These are phyloP conservation scores for Paramecium pentaurelia DNA, from an alignment of 73 alveolate genomes.

Conservation along the genomic window DNA sequence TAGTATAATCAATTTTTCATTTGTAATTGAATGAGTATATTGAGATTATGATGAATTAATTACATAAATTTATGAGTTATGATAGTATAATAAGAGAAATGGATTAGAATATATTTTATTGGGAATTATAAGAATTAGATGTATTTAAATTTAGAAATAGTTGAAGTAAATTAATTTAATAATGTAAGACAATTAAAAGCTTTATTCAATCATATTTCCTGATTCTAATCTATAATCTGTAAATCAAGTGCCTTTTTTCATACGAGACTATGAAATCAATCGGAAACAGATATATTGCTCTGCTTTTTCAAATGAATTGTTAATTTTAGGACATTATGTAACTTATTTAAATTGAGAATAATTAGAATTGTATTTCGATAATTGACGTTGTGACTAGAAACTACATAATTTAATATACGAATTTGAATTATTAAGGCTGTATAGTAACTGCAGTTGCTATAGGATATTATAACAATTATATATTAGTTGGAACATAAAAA, in stretches of 20 bases:
- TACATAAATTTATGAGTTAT: no score
- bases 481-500: background rate
- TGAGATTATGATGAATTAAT: background rate
- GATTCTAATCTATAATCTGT: background rate
- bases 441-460: constrained; percentile 1
- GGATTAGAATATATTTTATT: background rate
- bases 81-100: background rate
- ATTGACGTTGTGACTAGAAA: background rate
- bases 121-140: background rate
- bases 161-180: background rate
- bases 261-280: background rate
- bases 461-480: constrained; percentile 26
- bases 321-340: constrained; percentile 33
- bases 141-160: background rate
- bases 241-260: background rate
- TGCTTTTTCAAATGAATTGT: background rate
- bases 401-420: background rate
- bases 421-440: background rate
- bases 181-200: background rate
- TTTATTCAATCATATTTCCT: background rate
- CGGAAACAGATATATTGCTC: background rate
- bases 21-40: background rate
- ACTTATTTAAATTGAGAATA: background rate
- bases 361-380: background rate
- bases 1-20: background rate